Percentiles rank a stretch among this genome's conserved stretches.
Evolutionary conservation across 768 basidiomycete genomes (phyloP).

Genomic region (Calocera cornea): DNA sequence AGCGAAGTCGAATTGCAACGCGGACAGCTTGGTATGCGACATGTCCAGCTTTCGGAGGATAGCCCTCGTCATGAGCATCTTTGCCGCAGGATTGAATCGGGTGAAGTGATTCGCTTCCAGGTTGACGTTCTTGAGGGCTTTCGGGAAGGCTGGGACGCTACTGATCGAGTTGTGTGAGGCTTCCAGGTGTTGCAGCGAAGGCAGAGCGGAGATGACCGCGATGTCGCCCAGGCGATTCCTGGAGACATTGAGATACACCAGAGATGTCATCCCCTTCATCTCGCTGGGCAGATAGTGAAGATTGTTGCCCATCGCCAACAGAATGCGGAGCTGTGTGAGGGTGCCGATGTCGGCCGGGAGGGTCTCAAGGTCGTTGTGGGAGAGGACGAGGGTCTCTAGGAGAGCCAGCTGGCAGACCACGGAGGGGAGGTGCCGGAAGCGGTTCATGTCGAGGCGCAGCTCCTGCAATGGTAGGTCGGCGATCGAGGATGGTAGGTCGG

Average conservation of each 20-base stretch:
- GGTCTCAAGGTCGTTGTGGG: slow-evolving; percentile 78
- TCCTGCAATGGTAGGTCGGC: background rate
- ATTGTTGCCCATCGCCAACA: slow-evolving; percentile 78
- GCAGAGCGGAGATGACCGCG: slow-evolving; percentile 50
- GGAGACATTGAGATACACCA: slow-evolving; percentile 68
- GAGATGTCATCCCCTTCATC: slow-evolving; percentile 40
- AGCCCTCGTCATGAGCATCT: slow-evolving; percentile 29
- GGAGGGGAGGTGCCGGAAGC: slow-evolving; percentile 59
- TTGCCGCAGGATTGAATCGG: slow-evolving; percentile 49
- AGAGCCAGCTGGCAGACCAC: slow-evolving; percentile 59
- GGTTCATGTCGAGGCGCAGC: slow-evolving; percentile 36
- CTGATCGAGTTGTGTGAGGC: slow-evolving; percentile 71
- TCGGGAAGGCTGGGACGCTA: slow-evolving; percentile 18
- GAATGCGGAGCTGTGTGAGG: slow-evolving; percentile 50
- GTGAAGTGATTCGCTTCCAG: slow-evolving; percentile 32
- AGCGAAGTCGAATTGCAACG: slow-evolving; percentile 51
- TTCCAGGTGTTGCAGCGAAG: slow-evolving; percentile 54
- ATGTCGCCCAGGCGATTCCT: slow-evolving; percentile 74
- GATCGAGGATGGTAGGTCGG: background rate
- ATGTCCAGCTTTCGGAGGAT: slow-evolving; percentile 67
- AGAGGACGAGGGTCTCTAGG: slow-evolving; percentile 81
- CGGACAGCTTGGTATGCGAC: slow-evolving; percentile 75
- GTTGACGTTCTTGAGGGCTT: background rate
- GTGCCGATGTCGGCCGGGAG: slow-evolving; percentile 70
- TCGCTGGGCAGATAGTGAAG: slow-evolving; percentile 57